Evolutionary conservation across 2,329 filamentous ascomycete species (phyloP), one percentile per base, ranked within the genome.

Genomic region (Arthrobotrys iridis): DNA sequence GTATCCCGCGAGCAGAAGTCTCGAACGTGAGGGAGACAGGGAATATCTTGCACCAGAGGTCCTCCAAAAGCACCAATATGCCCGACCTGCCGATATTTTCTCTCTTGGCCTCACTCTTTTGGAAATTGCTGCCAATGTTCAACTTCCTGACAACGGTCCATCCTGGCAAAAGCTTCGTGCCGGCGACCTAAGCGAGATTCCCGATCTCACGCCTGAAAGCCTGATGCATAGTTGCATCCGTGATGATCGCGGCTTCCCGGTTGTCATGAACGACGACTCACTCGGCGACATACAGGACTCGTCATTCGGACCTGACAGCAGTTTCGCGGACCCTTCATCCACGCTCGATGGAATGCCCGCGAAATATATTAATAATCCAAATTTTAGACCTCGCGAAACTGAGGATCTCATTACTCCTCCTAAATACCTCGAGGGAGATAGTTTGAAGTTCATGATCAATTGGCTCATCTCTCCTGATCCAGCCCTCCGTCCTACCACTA

Each of bases 11-110:
- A 87, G 89, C 50, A 85, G 88, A 64, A 88, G 89, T 65, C 90
- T 95, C 75, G 93, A 97, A 78, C 91, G 92, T 43, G 95, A 99
- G 83, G 95, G 95, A 30, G 95, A 99, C 81, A 91, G 95, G 57
- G 92, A 97, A 81, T 99, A 99, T 81, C 94, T 99, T 81, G 94
- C 92, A 0, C 93, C 93, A 0, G 95, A 99, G 82, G 93, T 97
- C 76, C 88, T 99, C 18, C 88, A 88, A 80, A 94, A 74, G 28
- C 67, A 77, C 13, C 77, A 93, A 43, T 95, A 91, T 79, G 93
- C 96, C 83, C 95, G 94, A 82, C 91, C 94, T 37, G 91, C 93
- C 35, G 95, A 99, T 82, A 88, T 99, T 58, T 99, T 97, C 82
- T 92, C 95, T 8, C 88, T 99, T 28, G 95, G 95, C 59, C 88